These are phyloP conservation scores for Phytophthora megakarya DNA, from an alignment of 352 stramenopile species.

Conservation along the genomic window DNA sequence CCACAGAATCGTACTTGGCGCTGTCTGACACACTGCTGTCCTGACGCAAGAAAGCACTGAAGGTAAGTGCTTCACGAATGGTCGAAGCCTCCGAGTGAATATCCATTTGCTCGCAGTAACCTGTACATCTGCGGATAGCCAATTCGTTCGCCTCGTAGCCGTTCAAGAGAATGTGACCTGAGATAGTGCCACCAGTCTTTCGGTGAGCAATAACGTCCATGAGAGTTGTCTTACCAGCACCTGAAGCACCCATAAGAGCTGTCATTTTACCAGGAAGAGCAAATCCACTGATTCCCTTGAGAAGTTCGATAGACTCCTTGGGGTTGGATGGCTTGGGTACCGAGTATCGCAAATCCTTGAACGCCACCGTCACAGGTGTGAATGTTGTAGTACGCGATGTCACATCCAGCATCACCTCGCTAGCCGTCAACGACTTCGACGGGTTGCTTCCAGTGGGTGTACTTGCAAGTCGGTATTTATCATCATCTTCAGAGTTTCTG, in stretches of 20 bases:
- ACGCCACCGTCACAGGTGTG: constrained; percentile 23
- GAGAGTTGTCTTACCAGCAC: constrained; percentile 56
- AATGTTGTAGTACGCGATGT: constrained; percentile 16
- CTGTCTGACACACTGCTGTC: constrained; percentile 35
- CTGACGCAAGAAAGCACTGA: constrained; percentile 32
- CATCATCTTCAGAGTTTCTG: constrained; percentile 19
- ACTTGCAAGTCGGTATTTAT: constrained; percentile 20
- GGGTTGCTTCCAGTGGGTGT: constrained; percentile 17
- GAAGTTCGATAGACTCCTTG: constrained; percentile 28
- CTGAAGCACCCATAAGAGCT: constrained; percentile 53
- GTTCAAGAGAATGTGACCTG: constrained; percentile 29
- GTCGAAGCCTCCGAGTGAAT: constrained; percentile 40
- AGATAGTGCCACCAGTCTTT: constrained; percentile 58
- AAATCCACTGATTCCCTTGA: constrained; percentile 30
- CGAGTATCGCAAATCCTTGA: constrained; percentile 26
- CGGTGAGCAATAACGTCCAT: constrained; percentile 90
- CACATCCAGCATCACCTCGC: constrained; percentile 32
- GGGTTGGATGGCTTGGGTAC: constrained; percentile 29
- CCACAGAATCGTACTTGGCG: constrained; percentile 42
- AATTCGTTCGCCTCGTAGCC: constrained; percentile 33
- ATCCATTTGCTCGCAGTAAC: constrained; percentile 79
- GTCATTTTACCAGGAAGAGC: constrained; percentile 29
- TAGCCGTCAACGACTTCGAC: constrained; percentile 28
- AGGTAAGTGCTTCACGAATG: constrained; percentile 58
- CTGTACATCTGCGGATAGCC: constrained; percentile 43